A percentile compares a stretch with the other conserved stretches of the same genome.
Evolutionary conservation across 345 rosid species (phyloP).

Genomic region (Cardiospermum halicacabum): DNA sequence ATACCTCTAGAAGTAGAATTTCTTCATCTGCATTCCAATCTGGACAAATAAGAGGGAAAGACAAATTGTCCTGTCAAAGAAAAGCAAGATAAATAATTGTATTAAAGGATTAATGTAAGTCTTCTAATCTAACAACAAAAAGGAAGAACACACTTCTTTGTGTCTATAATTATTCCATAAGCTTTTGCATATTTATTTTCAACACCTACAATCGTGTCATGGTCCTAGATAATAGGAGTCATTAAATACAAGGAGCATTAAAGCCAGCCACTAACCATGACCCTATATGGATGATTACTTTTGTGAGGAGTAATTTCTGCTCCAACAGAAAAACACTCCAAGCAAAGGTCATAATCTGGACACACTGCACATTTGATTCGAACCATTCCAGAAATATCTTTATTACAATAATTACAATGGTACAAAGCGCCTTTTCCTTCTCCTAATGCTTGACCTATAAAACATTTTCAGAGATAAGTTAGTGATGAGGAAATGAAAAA

Average conservation of each 20-base stretch:
- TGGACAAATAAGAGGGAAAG: slow-evolving; percentile 78
- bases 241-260: not conserved
- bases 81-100: slow-evolving; percentile 13
- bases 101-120: not conserved
- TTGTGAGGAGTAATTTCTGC: slow-evolving; percentile 73
- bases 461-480: slow-evolving; percentile 15
- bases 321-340: slow-evolving; percentile 88
- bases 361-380: slow-evolving; percentile 87
- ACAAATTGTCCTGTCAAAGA: slow-evolving; percentile 74
- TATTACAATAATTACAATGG: slow-evolving; percentile 88
- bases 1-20: slow-evolving; percentile 86
- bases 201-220: slow-evolving; percentile 9
- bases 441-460: slow-evolving; percentile 34
- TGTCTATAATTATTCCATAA: not conserved
- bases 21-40: slow-evolving; percentile 99
- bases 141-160: not conserved
- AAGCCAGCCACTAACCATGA: slow-evolving; percentile 63
- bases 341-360: slow-evolving; percentile 86
- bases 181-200: slow-evolving; percentile 4
- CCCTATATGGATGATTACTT: slow-evolving; percentile 71
- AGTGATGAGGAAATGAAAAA: slow-evolving; percentile 1
- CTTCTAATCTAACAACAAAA: not conserved
- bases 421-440: slow-evolving; percentile 57
- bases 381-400: slow-evolving; percentile 79
- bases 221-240: not conserved